These are phyloP conservation scores for Jatropha curcas DNA, from an alignment of 345 rosid species.

Conservation along the genomic window DNA sequence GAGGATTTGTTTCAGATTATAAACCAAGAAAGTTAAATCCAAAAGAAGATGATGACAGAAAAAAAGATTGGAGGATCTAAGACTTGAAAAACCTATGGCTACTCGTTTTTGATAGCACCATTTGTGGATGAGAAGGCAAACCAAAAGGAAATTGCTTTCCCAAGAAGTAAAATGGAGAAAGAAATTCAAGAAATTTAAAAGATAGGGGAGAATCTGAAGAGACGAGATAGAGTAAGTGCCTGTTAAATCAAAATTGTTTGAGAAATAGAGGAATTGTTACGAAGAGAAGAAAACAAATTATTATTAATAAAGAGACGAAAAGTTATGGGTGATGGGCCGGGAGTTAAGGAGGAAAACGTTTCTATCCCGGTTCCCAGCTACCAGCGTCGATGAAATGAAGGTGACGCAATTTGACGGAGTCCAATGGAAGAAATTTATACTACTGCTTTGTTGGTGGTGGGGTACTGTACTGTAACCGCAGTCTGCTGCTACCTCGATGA, in stretches of 20 bases:
- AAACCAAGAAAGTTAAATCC: too few relatives aligned
- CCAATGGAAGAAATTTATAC: neutral
- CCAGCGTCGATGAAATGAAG: neutral
- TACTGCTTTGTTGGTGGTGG: neutral
- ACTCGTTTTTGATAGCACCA: conserved; percentile 47
- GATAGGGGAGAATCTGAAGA: too few relatives aligned
- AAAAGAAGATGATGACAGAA: neutral
- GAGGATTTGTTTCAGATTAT: neutral
- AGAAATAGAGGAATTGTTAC: too few relatives aligned
- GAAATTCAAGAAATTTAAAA: neutral
- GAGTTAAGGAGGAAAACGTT: neutral
- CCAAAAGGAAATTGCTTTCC: neutral
- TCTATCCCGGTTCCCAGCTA: neutral
- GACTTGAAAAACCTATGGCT: conserved; percentile 74
- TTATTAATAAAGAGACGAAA: too few relatives aligned
- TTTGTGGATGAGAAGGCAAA: conserved; percentile 44
- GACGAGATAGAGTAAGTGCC: too few relatives aligned
- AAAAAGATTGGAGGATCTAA: conserved; percentile 40
- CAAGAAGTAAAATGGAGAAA: too few relatives aligned
- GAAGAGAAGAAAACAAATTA: too few relatives aligned
- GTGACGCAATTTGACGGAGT: conserved; percentile 8
- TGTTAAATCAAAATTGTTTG: too few relatives aligned
- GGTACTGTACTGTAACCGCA: too few relatives aligned
- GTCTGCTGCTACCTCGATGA: too few relatives aligned
- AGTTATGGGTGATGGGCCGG: neutral